A percentile compares a stretch with the other conserved stretches of the same genome.
Evolutionary conservation across 805 yeast species (phyloP).

Genomic region (Pichia scutulata): DNA sequence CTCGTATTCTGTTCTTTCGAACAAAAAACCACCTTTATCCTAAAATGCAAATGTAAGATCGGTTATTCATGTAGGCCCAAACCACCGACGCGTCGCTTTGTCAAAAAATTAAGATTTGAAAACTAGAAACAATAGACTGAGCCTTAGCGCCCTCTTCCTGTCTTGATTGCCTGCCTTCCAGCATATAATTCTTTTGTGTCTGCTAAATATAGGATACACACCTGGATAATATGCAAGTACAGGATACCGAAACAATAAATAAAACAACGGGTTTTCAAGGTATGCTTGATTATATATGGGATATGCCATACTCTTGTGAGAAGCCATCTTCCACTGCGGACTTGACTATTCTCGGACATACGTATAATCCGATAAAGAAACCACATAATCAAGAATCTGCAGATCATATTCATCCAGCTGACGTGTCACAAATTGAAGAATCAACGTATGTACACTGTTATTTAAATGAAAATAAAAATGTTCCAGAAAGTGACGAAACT

Average conservation of each 20-base stretch:
- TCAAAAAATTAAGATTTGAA: too few species aligned
- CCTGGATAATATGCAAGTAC: not conserved
- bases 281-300: constrained; percentile 25
- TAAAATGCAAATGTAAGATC: not conserved
- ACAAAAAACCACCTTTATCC: not conserved
- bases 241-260: not conserved
- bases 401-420: not conserved
- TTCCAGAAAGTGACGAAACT: not conserved
- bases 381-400: not conserved
- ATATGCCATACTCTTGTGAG: constrained; percentile 4
- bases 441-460: not conserved
- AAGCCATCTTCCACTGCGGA: constrained; percentile 1
- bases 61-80: not conserved
- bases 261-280: constrained; percentile 28
- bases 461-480: not conserved
- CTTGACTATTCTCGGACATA: constrained; percentile 4
- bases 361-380: not conserved
- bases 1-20: not conserved
- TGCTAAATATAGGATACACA: not conserved
- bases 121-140: not conserved
- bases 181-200: not conserved
- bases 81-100: not conserved
- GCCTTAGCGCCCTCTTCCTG: not conserved
- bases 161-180: not conserved
- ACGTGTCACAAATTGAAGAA: not conserved